Evolutionary conservation across 2,329 filamentous ascomycete genomes (phyloP).

Genomic region (Exophiala lecanii-corni): DNA sequence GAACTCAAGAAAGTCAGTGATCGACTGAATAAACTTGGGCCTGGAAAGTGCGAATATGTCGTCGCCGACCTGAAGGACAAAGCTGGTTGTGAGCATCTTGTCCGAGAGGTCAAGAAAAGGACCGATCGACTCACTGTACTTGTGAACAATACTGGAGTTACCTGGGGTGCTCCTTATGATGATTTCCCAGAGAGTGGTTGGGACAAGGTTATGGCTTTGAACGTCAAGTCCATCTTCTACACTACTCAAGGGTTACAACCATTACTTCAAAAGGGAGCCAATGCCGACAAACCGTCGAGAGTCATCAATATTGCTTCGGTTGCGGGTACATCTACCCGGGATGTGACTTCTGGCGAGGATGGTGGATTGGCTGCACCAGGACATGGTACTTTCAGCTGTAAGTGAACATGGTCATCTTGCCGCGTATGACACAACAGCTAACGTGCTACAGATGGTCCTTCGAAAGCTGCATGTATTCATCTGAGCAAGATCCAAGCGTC

Average conservation of each 20-base stretch:
- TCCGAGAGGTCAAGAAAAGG: constrained; percentile 45
- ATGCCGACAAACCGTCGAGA: constrained; percentile 40
- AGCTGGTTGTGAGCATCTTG: constrained; percentile 46
- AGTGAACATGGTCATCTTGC: too few species aligned
- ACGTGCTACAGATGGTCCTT: constrained; percentile 41
- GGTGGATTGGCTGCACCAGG: constrained; percentile 52
- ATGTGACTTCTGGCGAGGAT: constrained; percentile 42
- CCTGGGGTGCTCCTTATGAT: constrained; percentile 54
- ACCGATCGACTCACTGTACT: constrained; percentile 43
- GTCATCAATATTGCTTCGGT: constrained; percentile 53
- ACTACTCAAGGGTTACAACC: constrained; percentile 42
- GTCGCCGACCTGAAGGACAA: constrained; percentile 50
- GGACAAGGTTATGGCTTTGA: constrained; percentile 53
- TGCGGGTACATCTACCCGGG: constrained; percentile 39
- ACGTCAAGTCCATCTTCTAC: constrained; percentile 52
- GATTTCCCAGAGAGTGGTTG: constrained; percentile 55
- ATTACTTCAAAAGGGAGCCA: constrained; percentile 44
- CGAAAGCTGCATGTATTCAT: constrained; percentile 52
- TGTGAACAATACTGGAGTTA: constrained; percentile 51
- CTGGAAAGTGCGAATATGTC: constrained; percentile 49
- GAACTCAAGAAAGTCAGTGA: constrained; percentile 45
- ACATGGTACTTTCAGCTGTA: constrained; percentile 47
- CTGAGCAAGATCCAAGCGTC: constrained; percentile 48
- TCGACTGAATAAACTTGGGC: constrained; percentile 48
- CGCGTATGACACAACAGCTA: too few species aligned